Evolutionary conservation across 441 rosid genomes (phyloP).

Genomic region (Melastoma candidum): DNA sequence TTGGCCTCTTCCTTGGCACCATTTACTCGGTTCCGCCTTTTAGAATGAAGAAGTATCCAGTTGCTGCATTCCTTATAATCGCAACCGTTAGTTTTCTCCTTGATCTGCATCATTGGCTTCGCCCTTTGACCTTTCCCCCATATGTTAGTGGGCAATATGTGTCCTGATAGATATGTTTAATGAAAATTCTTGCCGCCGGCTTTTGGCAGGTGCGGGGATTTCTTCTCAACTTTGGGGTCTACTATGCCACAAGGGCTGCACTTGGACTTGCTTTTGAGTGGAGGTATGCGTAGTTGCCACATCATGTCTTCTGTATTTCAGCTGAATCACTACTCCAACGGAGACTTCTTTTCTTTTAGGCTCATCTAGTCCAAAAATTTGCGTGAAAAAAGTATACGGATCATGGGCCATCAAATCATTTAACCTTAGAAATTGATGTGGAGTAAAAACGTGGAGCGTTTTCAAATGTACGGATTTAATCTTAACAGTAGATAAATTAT

Average conservation of each 20-base stretch:
- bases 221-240: conserved; percentile 92
- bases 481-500: too few relatives aligned
- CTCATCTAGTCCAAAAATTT: too few relatives aligned
- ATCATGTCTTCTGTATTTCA: too few relatives aligned
- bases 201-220: conserved; percentile 76
- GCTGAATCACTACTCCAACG: too few relatives aligned
- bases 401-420: too few relatives aligned
- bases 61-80: conserved; percentile 87
- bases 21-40: conserved; percentile 94
- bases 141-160: not conserved
- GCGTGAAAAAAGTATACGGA: too few relatives aligned
- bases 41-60: conserved; percentile 87
- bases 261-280: conserved; percentile 89
- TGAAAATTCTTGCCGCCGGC: not conserved
- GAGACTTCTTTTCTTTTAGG: too few relatives aligned
- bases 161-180: conserved; percentile 5
- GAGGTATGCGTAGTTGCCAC: conserved; percentile 40
- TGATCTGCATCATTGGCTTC: not conserved
- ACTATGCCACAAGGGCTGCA: conserved; percentile 89
- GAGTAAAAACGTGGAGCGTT: too few relatives aligned
- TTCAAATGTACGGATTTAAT: too few relatives aligned
- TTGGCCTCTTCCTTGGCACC: conserved; percentile 89
- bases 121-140: too few relatives aligned
- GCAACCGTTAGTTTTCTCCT: conserved; percentile 52
- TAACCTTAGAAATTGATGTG: too few relatives aligned